Percentiles rank a stretch among this genome's conserved stretches.
These are phyloP conservation scores for Rubia peregrina DNA, from an alignment of 305 asterid species.

Conservation along the genomic window DNA sequence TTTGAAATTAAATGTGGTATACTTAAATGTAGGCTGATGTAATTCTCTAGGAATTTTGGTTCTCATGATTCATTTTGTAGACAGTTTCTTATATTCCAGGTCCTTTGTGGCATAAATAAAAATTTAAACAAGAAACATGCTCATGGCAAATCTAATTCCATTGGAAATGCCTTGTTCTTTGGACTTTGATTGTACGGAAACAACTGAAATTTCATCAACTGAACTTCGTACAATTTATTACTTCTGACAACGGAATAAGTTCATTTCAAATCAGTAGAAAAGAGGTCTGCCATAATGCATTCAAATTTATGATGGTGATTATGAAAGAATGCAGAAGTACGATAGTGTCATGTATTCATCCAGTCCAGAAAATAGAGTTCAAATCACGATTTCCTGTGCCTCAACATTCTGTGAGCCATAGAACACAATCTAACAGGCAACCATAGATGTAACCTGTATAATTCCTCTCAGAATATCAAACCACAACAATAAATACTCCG, in stretches of 20 bases:
- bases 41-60: constrained; percentile 4
- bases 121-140: not conserved
- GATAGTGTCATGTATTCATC: too few species aligned
- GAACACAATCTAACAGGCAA: not conserved
- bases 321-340: too few species aligned
- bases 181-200: not conserved
- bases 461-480: not conserved
- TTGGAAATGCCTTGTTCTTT: not conserved
- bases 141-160: not conserved
- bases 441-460: not conserved
- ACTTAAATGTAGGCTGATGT: not conserved
- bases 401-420: too few species aligned
- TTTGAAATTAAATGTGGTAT: not conserved
- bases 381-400: not conserved
- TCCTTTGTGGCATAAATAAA: not conserved
- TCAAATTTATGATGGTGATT: too few species aligned
- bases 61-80: not conserved
- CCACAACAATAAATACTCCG: not conserved
- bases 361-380: too few species aligned
- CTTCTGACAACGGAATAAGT: too few species aligned
- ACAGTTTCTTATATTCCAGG: not conserved
- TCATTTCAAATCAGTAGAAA: too few species aligned
- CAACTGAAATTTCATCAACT: not conserved
- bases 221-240: not conserved
- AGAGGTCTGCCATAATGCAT: too few species aligned